A percentile compares a stretch with the other conserved stretches of the same genome.
Conservation (phyloP, 352 stramenopile genomes). For the Blastocystis hominis region DNA sequence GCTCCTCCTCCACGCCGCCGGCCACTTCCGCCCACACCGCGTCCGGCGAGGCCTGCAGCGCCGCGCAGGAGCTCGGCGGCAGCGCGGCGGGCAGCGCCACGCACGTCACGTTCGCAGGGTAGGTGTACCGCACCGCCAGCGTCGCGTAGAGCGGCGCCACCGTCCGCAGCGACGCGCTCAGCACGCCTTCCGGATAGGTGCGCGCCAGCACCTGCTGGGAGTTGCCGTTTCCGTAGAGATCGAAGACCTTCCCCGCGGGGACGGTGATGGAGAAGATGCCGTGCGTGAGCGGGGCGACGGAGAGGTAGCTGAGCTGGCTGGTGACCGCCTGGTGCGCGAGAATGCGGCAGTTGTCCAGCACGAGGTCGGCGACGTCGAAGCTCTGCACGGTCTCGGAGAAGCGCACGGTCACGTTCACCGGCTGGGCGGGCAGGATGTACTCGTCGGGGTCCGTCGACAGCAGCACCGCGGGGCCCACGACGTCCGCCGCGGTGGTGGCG, state of each 20-base stretch:
- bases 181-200: not conserved
- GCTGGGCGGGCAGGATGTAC: not conserved
- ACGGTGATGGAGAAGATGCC: slow-evolving; percentile 3
- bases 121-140: not conserved
- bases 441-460: not conserved
- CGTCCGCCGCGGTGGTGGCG: not conserved
- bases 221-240: slow-evolving; percentile 14
- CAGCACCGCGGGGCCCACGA: not conserved
- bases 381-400: slow-evolving; percentile 16
- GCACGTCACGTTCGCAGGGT: not conserved
- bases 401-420: not conserved
- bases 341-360: slow-evolving; percentile 5
- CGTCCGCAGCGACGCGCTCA: not conserved
- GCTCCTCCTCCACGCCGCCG: not conserved
- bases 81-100: not conserved
- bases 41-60: not conserved
- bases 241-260: slow-evolving; percentile 2
- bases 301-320: not conserved
- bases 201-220: not conserved
- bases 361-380: not conserved
- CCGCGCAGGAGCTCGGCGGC: not conserved
- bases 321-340: not conserved
- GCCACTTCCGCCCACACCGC: not conserved
- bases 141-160: not conserved
- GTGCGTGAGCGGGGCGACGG: not conserved